These are phyloP conservation scores for Linnemannia elongata DNA, from an alignment of 192 early-diverging fungal genomes.

Conservation along the genomic window DNA sequence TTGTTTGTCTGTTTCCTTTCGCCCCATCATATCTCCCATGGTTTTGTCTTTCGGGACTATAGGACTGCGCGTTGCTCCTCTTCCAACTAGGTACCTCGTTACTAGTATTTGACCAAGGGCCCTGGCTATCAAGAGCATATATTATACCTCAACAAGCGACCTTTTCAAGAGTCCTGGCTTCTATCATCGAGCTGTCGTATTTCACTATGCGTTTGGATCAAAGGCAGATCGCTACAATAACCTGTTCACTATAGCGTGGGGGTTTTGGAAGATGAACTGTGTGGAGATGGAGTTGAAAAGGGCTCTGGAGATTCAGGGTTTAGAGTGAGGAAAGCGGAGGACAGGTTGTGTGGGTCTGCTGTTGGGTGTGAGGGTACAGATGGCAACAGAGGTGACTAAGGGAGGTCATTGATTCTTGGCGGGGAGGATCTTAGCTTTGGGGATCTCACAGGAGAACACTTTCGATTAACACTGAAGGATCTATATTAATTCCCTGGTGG, in stretches of 20 bases:
- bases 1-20: background rate
- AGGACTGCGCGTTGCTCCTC: conserved; percentile 15
- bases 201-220: conserved; percentile 20
- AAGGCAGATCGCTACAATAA: conserved; percentile 44
- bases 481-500: background rate
- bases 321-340: background rate
- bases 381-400: background rate
- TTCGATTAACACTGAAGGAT: conserved; percentile 26
- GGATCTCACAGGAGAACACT: conserved; percentile 19
- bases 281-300: background rate
- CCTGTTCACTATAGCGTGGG: background rate
- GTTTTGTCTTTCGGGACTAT: background rate
- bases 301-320: background rate
- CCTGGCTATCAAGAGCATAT: conserved; percentile 20
- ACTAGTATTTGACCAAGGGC: conserved; percentile 23
- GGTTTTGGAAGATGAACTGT: too few relatives aligned
- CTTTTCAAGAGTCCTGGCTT: conserved; percentile 26
- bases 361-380: background rate
- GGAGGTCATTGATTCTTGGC: background rate
- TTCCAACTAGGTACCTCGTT: conserved; percentile 10
- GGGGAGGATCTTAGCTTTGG: background rate
- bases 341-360: background rate
- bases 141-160: conserved; percentile 19
- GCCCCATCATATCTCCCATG: background rate
- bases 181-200: conserved; percentile 24